Base-by-base conservation (phyloP, 1,284 basidiomycete species). In the Phylloboletellus chloephorus region DNA sequence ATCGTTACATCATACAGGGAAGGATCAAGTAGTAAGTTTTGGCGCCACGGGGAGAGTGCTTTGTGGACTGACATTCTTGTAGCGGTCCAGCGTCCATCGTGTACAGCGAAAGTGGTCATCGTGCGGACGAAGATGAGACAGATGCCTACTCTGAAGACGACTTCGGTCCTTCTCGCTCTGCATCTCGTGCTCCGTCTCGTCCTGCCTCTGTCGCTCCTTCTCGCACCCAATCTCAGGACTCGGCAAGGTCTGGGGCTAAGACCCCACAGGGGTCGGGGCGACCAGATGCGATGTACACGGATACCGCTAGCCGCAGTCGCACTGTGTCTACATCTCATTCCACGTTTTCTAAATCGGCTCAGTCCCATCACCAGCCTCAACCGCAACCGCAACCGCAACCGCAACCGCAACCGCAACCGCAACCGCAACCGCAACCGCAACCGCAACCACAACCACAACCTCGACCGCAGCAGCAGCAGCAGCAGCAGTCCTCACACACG, bases 11-110 rank as follows among this genome's bases (percentile, higher is more conserved):
- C 37, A 17, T 15, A 15, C 47, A 82, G 79, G 78, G 79, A 15
- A 69, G 66, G 46, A 74, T 69, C 12, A 78, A 72, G 61, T 82
- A 83, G 81, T 83, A 57, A 60, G 78, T 65, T 20, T 39, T 33
- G 20, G 6, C 7, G 4, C 41, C 40, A 39, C 33, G 20, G 13
- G 31, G 25, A 12, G 19, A 4, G 13, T 24, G 32, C 10, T 2
- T 10, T 17, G 29, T 35, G 2, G 6, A 29, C 44, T 48, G 37
- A 51, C 33, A 22, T 50, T 15, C 35, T 44, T 33, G 19, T 46
- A 86, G 82, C 48, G 83, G 83, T 11, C 83, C 83, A 4, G 84
- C 84, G 1, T 78, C 79, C 4, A 86, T 87, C 45, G 75, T 87
- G 7, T 87, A 84, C 64, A 87, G 83, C 54, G 84, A 87, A 61